A percentile compares a stretch with the other conserved stretches of the same genome.
Evolutionary conservation across 257 asterid species (phyloP).

Genomic region (Petrea volubilis): DNA sequence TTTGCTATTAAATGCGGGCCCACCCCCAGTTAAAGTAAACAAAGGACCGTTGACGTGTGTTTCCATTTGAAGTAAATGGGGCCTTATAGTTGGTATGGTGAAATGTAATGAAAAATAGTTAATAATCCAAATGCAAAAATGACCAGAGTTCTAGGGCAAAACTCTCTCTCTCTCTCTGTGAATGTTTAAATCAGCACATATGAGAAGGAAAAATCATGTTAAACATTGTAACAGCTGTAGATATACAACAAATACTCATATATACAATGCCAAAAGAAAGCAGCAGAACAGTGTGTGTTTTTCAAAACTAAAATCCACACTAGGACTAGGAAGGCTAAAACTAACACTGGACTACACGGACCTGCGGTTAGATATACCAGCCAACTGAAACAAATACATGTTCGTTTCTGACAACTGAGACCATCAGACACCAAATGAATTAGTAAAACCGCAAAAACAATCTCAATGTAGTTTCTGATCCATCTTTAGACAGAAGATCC

Average conservation of each 20-base stretch:
- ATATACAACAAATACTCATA: background rate
- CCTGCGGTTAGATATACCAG: conserved; percentile 24
- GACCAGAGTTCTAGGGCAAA: no score
- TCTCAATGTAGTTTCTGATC: background rate
- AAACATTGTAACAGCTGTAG: conserved; percentile 15
- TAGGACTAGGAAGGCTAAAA: background rate
- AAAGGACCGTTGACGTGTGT: no score
- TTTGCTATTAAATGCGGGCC: no score
- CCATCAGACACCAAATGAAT: background rate
- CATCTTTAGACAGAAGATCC: conserved; percentile 20
- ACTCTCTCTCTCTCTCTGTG: no score
- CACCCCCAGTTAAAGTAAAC: no score
- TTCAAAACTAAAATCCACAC: conserved; percentile 1
- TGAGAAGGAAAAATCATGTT: no score
- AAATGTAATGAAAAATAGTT: no score
- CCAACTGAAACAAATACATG: background rate
- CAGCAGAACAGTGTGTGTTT: background rate
- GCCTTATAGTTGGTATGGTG: no score
- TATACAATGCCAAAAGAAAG: background rate
- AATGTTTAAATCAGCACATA: no score
- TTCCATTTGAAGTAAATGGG: no score
- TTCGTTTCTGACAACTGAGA: background rate
- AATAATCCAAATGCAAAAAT: no score
- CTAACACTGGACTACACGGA: conserved; percentile 26
- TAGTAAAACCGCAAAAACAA: background rate